Conservation (phyloP, 2,329 filamentous ascomycete genomes). For the Talaromyces sp. region DNA sequence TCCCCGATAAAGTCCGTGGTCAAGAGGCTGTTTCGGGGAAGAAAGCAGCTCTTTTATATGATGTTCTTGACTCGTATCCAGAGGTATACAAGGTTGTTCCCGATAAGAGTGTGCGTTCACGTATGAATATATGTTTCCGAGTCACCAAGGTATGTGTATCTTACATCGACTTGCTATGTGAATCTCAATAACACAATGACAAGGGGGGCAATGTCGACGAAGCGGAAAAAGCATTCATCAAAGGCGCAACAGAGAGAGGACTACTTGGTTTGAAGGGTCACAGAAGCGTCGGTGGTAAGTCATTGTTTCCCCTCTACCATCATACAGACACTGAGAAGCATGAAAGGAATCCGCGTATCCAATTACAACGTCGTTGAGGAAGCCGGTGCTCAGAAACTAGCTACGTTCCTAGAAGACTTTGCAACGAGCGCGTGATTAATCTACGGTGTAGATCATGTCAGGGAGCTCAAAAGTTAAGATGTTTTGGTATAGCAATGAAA, state of each 20-base stretch:
- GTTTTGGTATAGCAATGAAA: not conserved
- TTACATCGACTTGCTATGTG: not conserved
- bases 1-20: slow-evolving; percentile 66
- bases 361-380: slow-evolving; percentile 82
- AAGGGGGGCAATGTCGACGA: slow-evolving; percentile 59
- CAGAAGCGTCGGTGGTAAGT: slow-evolving; percentile 65
- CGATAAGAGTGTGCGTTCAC: slow-evolving; percentile 68
- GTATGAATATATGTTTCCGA: slow-evolving; percentile 96
- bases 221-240: slow-evolving; percentile 72
- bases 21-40: slow-evolving; percentile 69
- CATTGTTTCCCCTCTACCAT: not conserved
- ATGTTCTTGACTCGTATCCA: slow-evolving; percentile 67
- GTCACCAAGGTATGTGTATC: slow-evolving; percentile 48
- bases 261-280: slow-evolving; percentile 85
- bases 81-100: slow-evolving; percentile 76
- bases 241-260: slow-evolving; percentile 63
- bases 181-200: not conserved
- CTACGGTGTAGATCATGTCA: not conserved
- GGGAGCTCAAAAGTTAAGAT: not conserved
- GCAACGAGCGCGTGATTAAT: slow-evolving; percentile 32
- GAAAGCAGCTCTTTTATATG: slow-evolving; percentile 76
- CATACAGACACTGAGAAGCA: not conserved
- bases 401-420: slow-evolving; percentile 51
- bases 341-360: slow-evolving; percentile 65
- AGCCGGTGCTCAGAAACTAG: slow-evolving; percentile 43